Evolutionary conservation across 1,284 basidiomycete genomes (phyloP), one percentile per base, ranked within the genome.

Genomic region (Melampsora abietis-canadensis): DNA sequence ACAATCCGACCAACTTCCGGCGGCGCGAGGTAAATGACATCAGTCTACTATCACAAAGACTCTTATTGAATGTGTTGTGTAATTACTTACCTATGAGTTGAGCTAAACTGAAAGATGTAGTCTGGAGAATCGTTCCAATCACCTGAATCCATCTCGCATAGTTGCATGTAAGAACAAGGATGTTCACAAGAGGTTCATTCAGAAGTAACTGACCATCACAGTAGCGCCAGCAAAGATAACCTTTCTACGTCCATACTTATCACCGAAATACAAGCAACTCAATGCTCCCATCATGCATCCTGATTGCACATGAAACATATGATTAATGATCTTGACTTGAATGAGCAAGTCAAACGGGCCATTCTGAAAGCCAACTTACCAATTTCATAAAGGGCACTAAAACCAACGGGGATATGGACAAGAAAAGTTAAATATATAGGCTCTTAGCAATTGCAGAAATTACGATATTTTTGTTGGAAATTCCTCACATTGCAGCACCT

Each of bases 101-200:
- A 1, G 85, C 82, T 76, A 88, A 86, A 62, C 83, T 82, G 78
- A 84, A 86, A 5, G 87, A 85, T 14, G 86, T 81, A 7, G 87
- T 82, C 80, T 88, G 87, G 14, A 88, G 82, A 74, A 87, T 85
- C 7, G 87, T 87, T n/a, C 87, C 87, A 54, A 87, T 12, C 37
- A 40, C 37, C 37, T 40, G 37, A 12, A 40, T 40, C 4, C 4
- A 4, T 40, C 37, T 40, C 37, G 10, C 37, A 40, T 40, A 40
- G 2, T 40, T 40, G 10, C 37, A 40, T 40, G 37, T 40, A 12
- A 40, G 37, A 40, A 7, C 10, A 12, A 40, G 37, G 10, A 40
- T 4, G 6, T 40, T 40, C 6, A 40, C 37, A 40, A 40, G 37
- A 40, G 6, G 1, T 6, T 40, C 12, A 12, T 40, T 10, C 6